A percentile compares a stretch with the other conserved stretches of the same genome.
Evolutionary conservation across 2,329 filamentous ascomycete species (phyloP).

Genomic region (Ophiostoma fasciatum): DNA sequence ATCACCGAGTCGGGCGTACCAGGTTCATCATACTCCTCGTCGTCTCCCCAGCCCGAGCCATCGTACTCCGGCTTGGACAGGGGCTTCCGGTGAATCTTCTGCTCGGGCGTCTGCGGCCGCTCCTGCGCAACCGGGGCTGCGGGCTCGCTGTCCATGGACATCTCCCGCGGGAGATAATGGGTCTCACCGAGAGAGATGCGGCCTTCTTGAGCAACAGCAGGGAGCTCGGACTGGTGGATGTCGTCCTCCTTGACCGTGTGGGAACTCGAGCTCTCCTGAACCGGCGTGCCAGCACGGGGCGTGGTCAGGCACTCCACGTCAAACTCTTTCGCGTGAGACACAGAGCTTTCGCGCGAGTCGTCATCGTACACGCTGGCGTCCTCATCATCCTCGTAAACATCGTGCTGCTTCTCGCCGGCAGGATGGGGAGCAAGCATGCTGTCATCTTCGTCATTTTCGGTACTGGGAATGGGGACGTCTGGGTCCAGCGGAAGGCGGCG

Average conservation of each 20-base stretch:
- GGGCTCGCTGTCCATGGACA: too few species aligned
- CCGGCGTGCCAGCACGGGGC: conserved; percentile 31
- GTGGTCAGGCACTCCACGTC: too few species aligned
- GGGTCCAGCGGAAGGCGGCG: conserved; percentile 58
- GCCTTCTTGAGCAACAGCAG: conserved; percentile 11
- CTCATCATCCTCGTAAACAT: conserved; percentile 23
- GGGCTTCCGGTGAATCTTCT: conserved; percentile 28
- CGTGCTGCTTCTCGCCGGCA: conserved; percentile 28
- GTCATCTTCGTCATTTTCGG: conserved; percentile 40
- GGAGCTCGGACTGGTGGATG: conserved; percentile 6
- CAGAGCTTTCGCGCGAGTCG: too few species aligned
- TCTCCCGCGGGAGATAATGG: too few species aligned
- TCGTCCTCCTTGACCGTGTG: conserved; percentile 9
- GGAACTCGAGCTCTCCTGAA: conserved; percentile 12
- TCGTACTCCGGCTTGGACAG: conserved; percentile 49
- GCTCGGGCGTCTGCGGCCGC: conserved; percentile 34
- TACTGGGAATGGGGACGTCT: conserved; percentile 77
- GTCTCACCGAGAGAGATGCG: conserved; percentile 9
- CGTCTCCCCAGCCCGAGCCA: conserved; percentile 45
- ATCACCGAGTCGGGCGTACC: conserved; percentile 84
- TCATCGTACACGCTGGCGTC: too few species aligned
- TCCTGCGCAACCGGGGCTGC: too few species aligned
- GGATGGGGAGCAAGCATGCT: conserved; percentile 21
- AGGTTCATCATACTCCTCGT: conserved; percentile 43
- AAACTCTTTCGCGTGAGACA: too few species aligned